Base-by-base conservation (phyloP, 768 basidiomycete species). In the Pulveroboletus frians region DNA sequence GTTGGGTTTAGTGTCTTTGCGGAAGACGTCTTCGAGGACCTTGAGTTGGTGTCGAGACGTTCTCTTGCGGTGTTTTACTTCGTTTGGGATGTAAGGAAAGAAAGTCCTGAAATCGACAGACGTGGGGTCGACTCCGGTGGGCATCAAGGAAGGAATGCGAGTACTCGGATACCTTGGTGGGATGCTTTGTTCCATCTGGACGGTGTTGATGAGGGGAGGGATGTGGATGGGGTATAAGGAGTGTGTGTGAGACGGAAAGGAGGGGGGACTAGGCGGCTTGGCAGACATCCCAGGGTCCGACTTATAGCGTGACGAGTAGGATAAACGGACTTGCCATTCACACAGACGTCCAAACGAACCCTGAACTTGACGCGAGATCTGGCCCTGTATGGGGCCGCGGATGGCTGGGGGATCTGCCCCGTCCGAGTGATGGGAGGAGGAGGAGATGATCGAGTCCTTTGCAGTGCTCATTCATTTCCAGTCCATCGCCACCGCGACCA, bases 41-140 rank as follows among this genome's bases (percentile, higher is more conserved):
- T 85, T 85, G 63, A 96, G 84, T 72, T 98, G 95, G 17, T 81
- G 74, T 30, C 83, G 81, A 27, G 92, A 90, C 0, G 95, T 98
- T 45, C 95, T 76, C 60, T 92, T 88, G 51, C 93, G 76, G 61
- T 95, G 93, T 73, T 95, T 95, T 72, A 96, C 89, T 73, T 94
- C 86, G 71, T 89, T 90, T 49, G 89, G 89, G 44, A 84, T 82
- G 70, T 88, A 92, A n/a, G 87, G 84, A 58, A 85, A 89, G 73
- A 91, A 90, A 36, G 86, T 83, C 61, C 85, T 81, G 64, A 87
- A 85, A 76, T 88, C 85, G 67, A 84, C 82, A 56, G 79, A 71
- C 34, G 60, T 47, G 57, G 84, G 82, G 73, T 88, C 86, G 65
- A 78, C 71, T 49, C 72, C 74, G 59, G 72, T 75, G 54, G 72